Percentiles rank a stretch among this genome's conserved stretches.
phyloP scores from a whole-genome alignment of 345 rosid species.

The Lumnitzera littorea region DNA sequence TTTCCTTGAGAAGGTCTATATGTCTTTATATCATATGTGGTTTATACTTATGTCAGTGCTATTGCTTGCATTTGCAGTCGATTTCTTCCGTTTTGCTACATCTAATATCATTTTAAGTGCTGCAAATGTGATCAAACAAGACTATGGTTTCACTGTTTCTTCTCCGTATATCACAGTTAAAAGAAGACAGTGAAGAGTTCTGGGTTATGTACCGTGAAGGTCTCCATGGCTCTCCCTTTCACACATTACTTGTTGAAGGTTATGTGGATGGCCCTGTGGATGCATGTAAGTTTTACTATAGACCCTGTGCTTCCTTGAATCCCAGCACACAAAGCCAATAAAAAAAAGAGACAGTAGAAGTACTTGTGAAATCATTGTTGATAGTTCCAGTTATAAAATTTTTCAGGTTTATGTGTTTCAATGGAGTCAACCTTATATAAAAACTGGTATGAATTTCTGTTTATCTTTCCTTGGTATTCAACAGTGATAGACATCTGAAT shows the following conservation, averaged over 20 bases:
- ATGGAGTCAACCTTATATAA: slow-evolving; percentile 65
- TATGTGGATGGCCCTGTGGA: slow-evolving; percentile 79
- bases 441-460: slow-evolving; percentile 60
- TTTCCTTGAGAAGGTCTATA: neutral
- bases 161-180: slow-evolving; percentile 35
- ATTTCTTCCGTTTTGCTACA: neutral
- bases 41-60: neutral
- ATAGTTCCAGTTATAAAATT: neutral
- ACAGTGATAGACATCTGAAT: neutral
- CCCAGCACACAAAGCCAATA: neutral
- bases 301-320: slow-evolving; percentile 3
- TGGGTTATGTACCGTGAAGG: slow-evolving; percentile 96
- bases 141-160: neutral
- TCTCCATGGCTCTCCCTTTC: slow-evolving; percentile 71
- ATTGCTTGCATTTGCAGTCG: neutral
- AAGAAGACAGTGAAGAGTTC: slow-evolving; percentile 72
- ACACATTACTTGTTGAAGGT: slow-evolving; percentile 90
- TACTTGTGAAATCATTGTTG: neutral
- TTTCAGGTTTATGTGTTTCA: slow-evolving; percentile 79
- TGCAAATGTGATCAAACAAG: neutral
- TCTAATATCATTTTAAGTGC: neutral
- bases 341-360: neutral
- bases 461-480: neutral
- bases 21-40: neutral
- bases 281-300: slow-evolving; percentile 51